Evolutionary conservation across 345 rosid genomes (phyloP), one percentile per base, ranked within the genome.

Genomic region (Trapa bicornis): DNA sequence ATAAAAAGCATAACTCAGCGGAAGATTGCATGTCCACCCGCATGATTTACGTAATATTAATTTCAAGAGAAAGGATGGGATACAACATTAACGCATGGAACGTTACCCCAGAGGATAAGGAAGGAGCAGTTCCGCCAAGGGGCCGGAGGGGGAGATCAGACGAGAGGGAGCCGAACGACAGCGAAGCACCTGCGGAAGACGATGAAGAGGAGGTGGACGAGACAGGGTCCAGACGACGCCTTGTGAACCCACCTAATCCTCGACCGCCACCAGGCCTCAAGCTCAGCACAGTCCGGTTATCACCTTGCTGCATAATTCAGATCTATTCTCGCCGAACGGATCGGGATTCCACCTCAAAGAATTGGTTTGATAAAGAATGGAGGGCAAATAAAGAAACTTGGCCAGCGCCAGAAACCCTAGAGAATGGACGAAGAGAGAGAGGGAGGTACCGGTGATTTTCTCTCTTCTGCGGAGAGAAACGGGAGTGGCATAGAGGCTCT

Each of bases 221-320:
- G 9, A 82, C 72, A 37, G 84, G 83, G 69, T 85, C 83, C 33
- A 77, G 78, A n/a, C 85, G 80, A 70, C 85, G 72, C 72, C 87
- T 84, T 73, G 86, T 79, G 65, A 85, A 78, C 81, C 95, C 87
- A 80, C 79, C 83, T 43, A 92, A 89, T 71, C 99, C 96, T 75
- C 97, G 94, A 81, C 99, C 97, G 83, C 97, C 99, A 76, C 97
- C 99, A 84, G 97, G 99, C 77, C 99, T 94, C 88, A 94, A 94
- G 86, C 92, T 94, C 83, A 91, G 77, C 78, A 86, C 91, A 83
- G 96, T 75, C 73, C 80, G 63, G 9, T 58, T 86, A 84, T 94
- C 96, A 77, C 91, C 85, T 33, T 89, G 97, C 92, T 91, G 97
- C 99, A 94, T 94, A 80, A 80, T 91, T 75, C 67, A 42, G 77